Evolutionary conservation across 768 basidiomycete species (phyloP), one percentile per base, ranked within the genome.

Genomic region (Rubroboletus satanas): DNA sequence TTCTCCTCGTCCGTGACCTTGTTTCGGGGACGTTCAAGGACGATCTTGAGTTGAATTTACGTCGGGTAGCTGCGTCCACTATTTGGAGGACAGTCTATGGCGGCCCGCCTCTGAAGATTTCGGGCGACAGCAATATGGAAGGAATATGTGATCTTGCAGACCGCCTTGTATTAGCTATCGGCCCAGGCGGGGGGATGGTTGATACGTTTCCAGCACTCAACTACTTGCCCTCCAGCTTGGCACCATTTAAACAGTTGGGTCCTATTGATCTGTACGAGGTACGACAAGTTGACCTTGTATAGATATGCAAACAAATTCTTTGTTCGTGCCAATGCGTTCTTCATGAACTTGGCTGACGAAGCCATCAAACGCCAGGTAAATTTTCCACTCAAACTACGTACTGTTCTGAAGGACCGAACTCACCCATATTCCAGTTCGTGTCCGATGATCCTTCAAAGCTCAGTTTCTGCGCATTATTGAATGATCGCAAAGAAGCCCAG

Each of bases 231-330:
- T 10, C 26, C n/a, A 49, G 35, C 36, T 26, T 54, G 29, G 56
- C 52, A 38, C 46, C 56, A 23, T 57, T 57, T 5, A 57, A 53
- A 49, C 51, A 53, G 55, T 56, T 36, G 9, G 7, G 50, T 56
- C 45, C 38, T 32, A 18, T 14, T 12, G 10, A 23, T 41, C 23
- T 35, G 3, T 15, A 7, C 32, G 12, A 11, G 5, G 17, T 5
- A 28, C 35, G 17, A 33, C 15, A 11, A 9, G 10, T 46, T 49
- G 31, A 51, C 9, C n/a, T 18, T 35, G 18, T 23, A 26, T 17
- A 56, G 55, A 15, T 53, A 57, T 36, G 55, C 55, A 4, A 48
- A 43, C 11, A 43, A 48, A 18, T 56, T 56, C 10, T 56, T 52
- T 31, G 35, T 51, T 18, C 55, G 51, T 4, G 50, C 51, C 31